A percentile compares a stretch with the other conserved stretches of the same genome.
These are phyloP conservation scores for Chytridium lagenaria DNA, from an alignment of 371 early-diverging fungal genomes.

Conservation along the genomic window DNA sequence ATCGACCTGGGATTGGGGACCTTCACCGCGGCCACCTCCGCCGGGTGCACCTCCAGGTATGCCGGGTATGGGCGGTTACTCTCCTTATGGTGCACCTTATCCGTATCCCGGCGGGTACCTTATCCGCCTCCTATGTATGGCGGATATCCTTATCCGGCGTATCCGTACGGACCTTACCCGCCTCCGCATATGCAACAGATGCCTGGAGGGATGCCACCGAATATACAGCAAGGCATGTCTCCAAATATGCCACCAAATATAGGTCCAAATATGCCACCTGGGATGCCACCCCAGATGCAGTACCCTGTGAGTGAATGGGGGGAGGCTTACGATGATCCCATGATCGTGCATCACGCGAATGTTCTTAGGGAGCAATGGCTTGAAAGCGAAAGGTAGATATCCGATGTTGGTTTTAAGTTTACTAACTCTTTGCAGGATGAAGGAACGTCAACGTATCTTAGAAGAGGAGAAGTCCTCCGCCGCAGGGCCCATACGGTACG, in stretches of 20 bases:
- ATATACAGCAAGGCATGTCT: constrained; percentile 4
- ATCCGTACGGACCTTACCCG: background rate
- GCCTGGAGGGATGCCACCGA: constrained; percentile 26
- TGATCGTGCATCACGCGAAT: constrained; percentile 34
- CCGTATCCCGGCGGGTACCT: constrained; percentile 8
- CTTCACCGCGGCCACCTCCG: background rate
- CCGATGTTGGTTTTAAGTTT: background rate
- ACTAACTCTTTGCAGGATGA: constrained; percentile 28
- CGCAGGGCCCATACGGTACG: background rate
- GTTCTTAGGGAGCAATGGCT: constrained; percentile 43
- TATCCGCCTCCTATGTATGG: background rate
- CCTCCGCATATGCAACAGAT: constrained; percentile 27
- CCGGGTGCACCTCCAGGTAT: background rate
- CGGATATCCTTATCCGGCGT: background rate
- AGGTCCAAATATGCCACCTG: constrained; percentile 14
- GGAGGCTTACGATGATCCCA: constrained; percentile 43
- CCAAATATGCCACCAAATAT: constrained; percentile 22
- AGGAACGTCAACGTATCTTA: constrained; percentile 44
- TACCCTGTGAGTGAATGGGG: constrained; percentile 35
- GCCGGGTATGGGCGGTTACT: background rate
- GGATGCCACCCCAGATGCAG: background rate
- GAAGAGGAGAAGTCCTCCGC: constrained; percentile 36
- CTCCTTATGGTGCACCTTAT: constrained; percentile 14
- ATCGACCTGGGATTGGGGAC: constrained; percentile 30
- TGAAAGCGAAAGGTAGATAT: constrained; percentile 43